Conservation (phyloP, 306 rosid species). For the Quillaja saponaria region DNA sequence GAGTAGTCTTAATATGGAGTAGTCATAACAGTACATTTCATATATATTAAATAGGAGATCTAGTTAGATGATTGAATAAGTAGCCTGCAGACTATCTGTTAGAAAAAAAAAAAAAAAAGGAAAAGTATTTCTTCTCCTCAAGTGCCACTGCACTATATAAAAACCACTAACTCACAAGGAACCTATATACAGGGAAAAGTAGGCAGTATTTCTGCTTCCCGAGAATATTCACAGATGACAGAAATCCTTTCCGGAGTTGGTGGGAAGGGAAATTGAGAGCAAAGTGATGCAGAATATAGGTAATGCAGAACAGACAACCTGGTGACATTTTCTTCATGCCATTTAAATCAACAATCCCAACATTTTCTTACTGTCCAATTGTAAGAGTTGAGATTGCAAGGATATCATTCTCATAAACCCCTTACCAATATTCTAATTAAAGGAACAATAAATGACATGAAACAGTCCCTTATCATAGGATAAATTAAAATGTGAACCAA, state of each 20-base stretch:
- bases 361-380: conserved; percentile 18
- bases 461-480: background rate
- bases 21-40: no score
- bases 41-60: conserved; percentile 2
- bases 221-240: no score
- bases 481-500: background rate
- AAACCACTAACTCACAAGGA: conserved; percentile 4
- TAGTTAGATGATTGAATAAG: conserved; percentile 1
- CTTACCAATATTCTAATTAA: no score
- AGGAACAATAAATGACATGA: background rate
- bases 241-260: background rate
- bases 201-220: background rate
- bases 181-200: background rate
- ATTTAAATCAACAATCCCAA: conserved; percentile 8
- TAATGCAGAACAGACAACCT: background rate
- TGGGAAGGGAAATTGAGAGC: conserved; percentile 7
- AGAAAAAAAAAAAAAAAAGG: conserved; percentile 5
- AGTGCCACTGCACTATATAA: background rate
- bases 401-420: no score
- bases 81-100: no score
- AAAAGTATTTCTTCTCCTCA: background rate
- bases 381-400: no score
- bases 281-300: background rate
- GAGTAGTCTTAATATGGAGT: conserved; percentile 9
- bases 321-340: background rate